These are phyloP conservation scores for Rhodamnia rubescens DNA, from an alignment of 345 rosid species.

Conservation along the genomic window DNA sequence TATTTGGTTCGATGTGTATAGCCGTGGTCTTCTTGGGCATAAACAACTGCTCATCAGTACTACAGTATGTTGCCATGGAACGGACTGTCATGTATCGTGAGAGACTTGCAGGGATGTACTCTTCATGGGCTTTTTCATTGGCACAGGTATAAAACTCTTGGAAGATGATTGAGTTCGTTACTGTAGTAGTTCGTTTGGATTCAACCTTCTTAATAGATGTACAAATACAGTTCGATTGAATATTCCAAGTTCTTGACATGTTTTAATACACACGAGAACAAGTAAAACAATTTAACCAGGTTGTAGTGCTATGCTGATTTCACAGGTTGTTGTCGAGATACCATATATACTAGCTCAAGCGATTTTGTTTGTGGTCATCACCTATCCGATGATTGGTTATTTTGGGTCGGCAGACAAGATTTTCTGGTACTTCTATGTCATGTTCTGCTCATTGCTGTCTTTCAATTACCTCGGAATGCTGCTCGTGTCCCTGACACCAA, in stretches of 20 bases:
- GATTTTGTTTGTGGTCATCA: conserved; percentile 20
- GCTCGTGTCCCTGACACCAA: conserved; percentile 62
- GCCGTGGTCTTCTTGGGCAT: conserved; percentile 49
- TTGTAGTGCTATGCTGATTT: background rate
- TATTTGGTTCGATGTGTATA: conserved; percentile 37
- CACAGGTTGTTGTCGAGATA: conserved; percentile 56
- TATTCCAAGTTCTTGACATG: background rate
- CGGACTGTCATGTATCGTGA: conserved; percentile 64
- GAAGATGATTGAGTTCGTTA: background rate
- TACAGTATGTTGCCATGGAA: conserved; percentile 41
- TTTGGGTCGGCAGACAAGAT: conserved; percentile 35
- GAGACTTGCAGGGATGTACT: conserved; percentile 81
- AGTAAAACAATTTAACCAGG: background rate
- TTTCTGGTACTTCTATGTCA: conserved; percentile 51
- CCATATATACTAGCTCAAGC: conserved; percentile 49
- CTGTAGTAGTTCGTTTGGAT: background rate
- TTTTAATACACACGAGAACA: background rate
- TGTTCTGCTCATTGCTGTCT: conserved; percentile 43
- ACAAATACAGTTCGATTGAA: background rate
- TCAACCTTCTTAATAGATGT: background rate
- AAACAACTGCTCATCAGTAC: conserved; percentile 49
- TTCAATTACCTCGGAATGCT: conserved; percentile 63
- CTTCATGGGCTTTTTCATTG: conserved; percentile 52
- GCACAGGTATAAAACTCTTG: conserved; percentile 33
- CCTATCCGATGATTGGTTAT: conserved; percentile 68